phyloP scores from a whole-genome alignment of 768 basidiomycete species.

The Glaciozyma martinii region DNA sequence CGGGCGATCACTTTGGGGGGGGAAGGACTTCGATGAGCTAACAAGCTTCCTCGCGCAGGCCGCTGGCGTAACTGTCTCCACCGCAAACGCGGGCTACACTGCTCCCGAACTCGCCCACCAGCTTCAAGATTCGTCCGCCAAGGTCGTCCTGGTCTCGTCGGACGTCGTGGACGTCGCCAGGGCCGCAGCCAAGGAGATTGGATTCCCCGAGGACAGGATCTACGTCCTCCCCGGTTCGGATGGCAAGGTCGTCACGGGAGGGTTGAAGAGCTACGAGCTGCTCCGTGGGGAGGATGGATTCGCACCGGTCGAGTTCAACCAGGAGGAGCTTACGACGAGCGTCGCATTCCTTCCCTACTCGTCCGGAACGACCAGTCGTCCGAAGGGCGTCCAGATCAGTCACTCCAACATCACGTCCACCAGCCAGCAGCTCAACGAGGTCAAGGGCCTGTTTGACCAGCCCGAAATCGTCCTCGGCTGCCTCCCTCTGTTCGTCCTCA shows the following conservation, averaged over 20 bases:
- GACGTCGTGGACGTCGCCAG: conserved; percentile 42
- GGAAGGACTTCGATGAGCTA: too few relatives aligned
- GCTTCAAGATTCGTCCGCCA: conserved; percentile 50
- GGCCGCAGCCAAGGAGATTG: conserved; percentile 4
- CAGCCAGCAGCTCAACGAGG: conserved; percentile 22
- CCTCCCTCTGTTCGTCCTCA: neutral
- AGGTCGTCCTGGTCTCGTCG: conserved; percentile 48
- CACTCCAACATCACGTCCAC: conserved; percentile 21
- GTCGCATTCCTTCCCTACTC: conserved; percentile 31
- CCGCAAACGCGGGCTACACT: conserved; percentile 66
- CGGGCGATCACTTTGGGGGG: too few relatives aligned
- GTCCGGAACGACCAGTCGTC: conserved; percentile 64
- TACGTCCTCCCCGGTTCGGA: conserved; percentile 47
- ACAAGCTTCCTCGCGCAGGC: conserved; percentile 43
- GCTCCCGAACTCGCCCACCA: conserved; percentile 61
- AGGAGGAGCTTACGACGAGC: conserved; percentile 39
- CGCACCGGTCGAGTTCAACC: conserved; percentile 47
- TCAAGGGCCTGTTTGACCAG: conserved; percentile 5
- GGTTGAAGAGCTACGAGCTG: conserved; percentile 30
- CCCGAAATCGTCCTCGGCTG: conserved; percentile 2
- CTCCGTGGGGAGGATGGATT: conserved; percentile 39
- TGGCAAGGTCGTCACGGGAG: conserved; percentile 48
- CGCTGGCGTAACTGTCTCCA: conserved; percentile 59
- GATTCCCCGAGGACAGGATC: conserved; percentile 43
- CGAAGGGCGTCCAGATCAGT: conserved; percentile 53